Evolutionary conservation across 805 yeast species (phyloP).

Genomic region (Candida stauntonica): DNA sequence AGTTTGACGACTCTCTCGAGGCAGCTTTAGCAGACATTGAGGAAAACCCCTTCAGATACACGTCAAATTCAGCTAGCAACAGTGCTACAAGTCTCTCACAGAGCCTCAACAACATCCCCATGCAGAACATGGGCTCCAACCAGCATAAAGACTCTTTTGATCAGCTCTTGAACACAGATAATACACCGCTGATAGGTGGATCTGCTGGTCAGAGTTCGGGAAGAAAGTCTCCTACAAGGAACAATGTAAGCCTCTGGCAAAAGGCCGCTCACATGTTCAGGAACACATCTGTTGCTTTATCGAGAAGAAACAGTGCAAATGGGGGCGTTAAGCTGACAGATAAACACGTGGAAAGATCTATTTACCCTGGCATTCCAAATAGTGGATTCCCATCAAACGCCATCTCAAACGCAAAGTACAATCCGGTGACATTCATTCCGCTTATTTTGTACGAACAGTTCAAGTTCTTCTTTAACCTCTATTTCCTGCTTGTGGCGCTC

Average conservation of each 20-base stretch:
- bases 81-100: conserved; percentile 25
- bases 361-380: conserved; percentile 40
- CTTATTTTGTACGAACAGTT: conserved; percentile 90
- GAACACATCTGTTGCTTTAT: conserved; percentile 3
- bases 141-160: conserved; percentile 26
- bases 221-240: not conserved
- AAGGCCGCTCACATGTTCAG: conserved; percentile 11
- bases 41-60: conserved; percentile 33
- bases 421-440: conserved; percentile 83
- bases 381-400: conserved; percentile 60
- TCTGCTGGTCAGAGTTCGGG: not conserved
- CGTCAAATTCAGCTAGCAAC: conserved; percentile 23
- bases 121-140: conserved; percentile 26
- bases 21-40: conserved; percentile 55
- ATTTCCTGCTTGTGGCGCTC: conserved; percentile 87
- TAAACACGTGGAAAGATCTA: conserved; percentile 34
- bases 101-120: conserved; percentile 31
- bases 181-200: conserved; percentile 14
- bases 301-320: conserved; percentile 11
- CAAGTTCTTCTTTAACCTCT: conserved; percentile 92
- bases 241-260: conserved; percentile 13
- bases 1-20: conserved; percentile 60
- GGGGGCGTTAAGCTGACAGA: conserved; percentile 26
- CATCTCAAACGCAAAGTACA: conserved; percentile 91
- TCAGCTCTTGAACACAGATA: conserved; percentile 19